A percentile compares a stretch with the other conserved stretches of the same genome.
These are phyloP conservation scores for Alternaria triticimaculans DNA, from an alignment of 2,329 filamentous ascomycete species.

Conservation along the genomic window DNA sequence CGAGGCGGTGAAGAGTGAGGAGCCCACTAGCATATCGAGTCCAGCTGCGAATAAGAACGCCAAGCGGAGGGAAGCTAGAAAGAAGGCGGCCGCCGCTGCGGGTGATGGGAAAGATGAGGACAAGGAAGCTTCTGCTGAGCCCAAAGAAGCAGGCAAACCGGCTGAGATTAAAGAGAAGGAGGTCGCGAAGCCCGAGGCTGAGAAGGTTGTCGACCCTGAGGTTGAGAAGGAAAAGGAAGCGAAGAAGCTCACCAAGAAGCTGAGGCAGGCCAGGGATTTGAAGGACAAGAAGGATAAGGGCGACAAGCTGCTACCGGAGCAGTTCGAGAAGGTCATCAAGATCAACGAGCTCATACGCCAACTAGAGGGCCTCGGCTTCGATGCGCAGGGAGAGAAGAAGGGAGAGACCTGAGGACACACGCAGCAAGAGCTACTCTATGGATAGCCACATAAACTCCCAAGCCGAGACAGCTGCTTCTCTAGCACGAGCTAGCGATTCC, in stretches of 20 bases:
- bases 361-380: conserved; percentile 83
- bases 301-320: conserved; percentile 83
- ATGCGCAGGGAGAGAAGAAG: conserved; percentile 74
- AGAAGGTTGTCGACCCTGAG: conserved; percentile 64
- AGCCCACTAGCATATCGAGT: conserved; percentile 59
- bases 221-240: conserved; percentile 91
- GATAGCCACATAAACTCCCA: background rate
- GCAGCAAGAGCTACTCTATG: background rate
- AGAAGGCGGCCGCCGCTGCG: conserved; percentile 56
- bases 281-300: conserved; percentile 90
- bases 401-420: conserved; percentile 36
- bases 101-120: conserved; percentile 60
- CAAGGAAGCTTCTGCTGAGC: conserved; percentile 43
- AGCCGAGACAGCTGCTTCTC: background rate
- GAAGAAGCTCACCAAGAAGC: conserved; percentile 88
- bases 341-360: conserved; percentile 93
- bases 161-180: conserved; percentile 28
- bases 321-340: conserved; percentile 96
- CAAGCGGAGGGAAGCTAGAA: conserved; percentile 73
- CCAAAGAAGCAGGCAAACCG: conserved; percentile 26
- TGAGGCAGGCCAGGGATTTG: conserved; percentile 90
- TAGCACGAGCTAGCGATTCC: background rate
- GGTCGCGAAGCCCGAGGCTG: conserved; percentile 28
- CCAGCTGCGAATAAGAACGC: conserved; percentile 79
- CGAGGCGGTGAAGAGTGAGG: conserved; percentile 55